A percentile compares a stretch with the other conserved stretches of the same genome.
Conservation (phyloP, 345 rosid species). For the Hibiscus tridactylites region DNA sequence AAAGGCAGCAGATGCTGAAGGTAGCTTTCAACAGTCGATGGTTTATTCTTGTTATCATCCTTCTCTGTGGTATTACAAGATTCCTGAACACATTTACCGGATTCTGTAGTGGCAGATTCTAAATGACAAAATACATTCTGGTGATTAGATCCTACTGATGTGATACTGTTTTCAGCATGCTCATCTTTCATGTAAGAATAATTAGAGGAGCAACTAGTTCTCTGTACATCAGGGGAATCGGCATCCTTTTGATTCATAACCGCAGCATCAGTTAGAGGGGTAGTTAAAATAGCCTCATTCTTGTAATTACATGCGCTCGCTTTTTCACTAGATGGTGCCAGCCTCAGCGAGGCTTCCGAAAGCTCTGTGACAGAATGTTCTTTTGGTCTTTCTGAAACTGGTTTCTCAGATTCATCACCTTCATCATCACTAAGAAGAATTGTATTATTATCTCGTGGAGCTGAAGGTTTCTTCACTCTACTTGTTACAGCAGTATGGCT, state of each 20-base stretch:
- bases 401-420: constrained; percentile 41
- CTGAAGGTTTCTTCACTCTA: constrained; percentile 30
- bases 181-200: constrained; percentile 23
- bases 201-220: constrained; percentile 22
- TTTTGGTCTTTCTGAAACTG: constrained; percentile 25
- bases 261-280: constrained; percentile 16
- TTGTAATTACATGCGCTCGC: constrained; percentile 17
- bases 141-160: constrained; percentile 19
- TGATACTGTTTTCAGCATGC: constrained; percentile 25
- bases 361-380: constrained; percentile 16
- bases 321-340: constrained; percentile 24
- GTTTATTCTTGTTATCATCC: constrained; percentile 14
- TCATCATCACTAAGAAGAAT: constrained; percentile 84
- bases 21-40: constrained; percentile 17
- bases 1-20: constrained; percentile 17
- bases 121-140: constrained; percentile 19
- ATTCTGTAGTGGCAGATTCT: constrained; percentile 26
- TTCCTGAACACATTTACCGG: constrained; percentile 25
- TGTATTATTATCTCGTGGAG: constrained; percentile 28
- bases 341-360: constrained; percentile 21
- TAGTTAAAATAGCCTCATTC: constrained; percentile 16
- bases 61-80: constrained; percentile 21
- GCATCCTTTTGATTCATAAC: constrained; percentile 22
- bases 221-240: constrained; percentile 27
- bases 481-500: constrained; percentile 17